Base-by-base conservation (phyloP, 139 green algal species). In the Chlorella sorokiniana region DNA sequence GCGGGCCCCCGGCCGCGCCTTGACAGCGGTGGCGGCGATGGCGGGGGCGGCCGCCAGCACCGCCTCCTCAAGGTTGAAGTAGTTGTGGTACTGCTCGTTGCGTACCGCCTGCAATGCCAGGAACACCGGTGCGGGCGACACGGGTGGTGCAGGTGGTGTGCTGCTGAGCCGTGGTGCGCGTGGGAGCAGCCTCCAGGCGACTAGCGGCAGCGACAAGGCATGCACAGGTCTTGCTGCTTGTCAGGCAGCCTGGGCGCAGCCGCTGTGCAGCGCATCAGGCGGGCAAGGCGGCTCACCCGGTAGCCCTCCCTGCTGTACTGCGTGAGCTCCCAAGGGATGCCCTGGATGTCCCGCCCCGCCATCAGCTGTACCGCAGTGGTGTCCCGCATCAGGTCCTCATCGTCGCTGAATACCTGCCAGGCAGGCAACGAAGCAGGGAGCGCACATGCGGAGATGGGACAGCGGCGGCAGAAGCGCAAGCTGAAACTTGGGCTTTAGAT, bases 61-160 rank as follows among this genome's bases (percentile, higher is more conserved):
- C n/a, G 80, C 70, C 4, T 92, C 80, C 42, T 89, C 79, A 25
- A 92, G 67, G 84, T 98, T 98, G 67, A 91, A 91, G 88, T 98
- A 98, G 84, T 97, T 97, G 38, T 86, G 82, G 88, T 96, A 98
- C 81, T 92, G 75, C 45, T 83, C 25, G 56, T 96, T 82, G 3
- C 92, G 86, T 38, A 78, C 69, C 23, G 59, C 67, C 79, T 87
- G 75, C 68, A 77, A 31, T 22, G 14, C 23, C 25, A 3, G 23
- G 22, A 56, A 4, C 48, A 56, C 16, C 9, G 14, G 2, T 62
- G 44, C 25, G 42, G 23, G 22, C 33, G 27, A 14, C 7, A 48
- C 33, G 31, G 8, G n/a, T 44, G 33, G 88, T 63, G 29, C 33
- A 2, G 8, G 61, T n/a, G 6, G 11, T 59, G 11, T 59, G 16